Conservation (phyloP, 2,329 filamentous ascomycete species). For the Aspergillus unguis region DNA sequence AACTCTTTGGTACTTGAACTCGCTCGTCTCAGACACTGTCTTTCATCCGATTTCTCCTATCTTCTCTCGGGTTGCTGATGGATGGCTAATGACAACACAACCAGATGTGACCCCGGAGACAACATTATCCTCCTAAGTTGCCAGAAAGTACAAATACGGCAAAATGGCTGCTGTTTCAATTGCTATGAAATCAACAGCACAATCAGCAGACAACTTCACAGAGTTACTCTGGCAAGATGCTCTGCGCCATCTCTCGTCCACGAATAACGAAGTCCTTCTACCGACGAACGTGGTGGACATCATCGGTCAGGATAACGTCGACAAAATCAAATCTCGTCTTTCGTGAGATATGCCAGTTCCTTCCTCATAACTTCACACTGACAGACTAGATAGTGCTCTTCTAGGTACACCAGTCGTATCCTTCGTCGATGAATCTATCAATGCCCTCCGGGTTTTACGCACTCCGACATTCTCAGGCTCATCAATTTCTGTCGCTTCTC, state of each 20-base stretch:
- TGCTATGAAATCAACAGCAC: constrained; percentile 13
- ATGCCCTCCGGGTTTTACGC: constrained; percentile 30
- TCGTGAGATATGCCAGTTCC: constrained; percentile 21
- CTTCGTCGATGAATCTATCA: constrained; percentile 27
- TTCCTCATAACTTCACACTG: constrained; percentile 3
- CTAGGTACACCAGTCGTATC: constrained; percentile 26
- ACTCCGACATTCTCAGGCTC: constrained; percentile 24
- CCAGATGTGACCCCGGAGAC: not conserved
- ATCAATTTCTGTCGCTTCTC: constrained; percentile 22
- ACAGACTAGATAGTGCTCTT: constrained; percentile 21
- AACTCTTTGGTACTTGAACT: constrained; percentile 6
- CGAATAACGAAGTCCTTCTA: constrained; percentile 32
- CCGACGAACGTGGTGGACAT: constrained; percentile 29
- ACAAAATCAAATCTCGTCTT: constrained; percentile 31
- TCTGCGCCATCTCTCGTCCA: constrained; percentile 26
- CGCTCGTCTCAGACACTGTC: constrained; percentile 8
- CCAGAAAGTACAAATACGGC: not conserved
- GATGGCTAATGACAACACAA: constrained; percentile 1
- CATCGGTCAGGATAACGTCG: constrained; percentile 29
- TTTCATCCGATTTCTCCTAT: constrained; percentile 9
- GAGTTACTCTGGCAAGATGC: constrained; percentile 32
- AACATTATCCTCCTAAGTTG: not conserved
- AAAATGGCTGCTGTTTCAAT: constrained; percentile 16
- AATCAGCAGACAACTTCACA: constrained; percentile 19
- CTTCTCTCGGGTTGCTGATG: not conserved